Base-by-base conservation (phyloP, 2,329 filamentous ascomycete genomes). In the Arthrobotrys pseudoclavata region DNA sequence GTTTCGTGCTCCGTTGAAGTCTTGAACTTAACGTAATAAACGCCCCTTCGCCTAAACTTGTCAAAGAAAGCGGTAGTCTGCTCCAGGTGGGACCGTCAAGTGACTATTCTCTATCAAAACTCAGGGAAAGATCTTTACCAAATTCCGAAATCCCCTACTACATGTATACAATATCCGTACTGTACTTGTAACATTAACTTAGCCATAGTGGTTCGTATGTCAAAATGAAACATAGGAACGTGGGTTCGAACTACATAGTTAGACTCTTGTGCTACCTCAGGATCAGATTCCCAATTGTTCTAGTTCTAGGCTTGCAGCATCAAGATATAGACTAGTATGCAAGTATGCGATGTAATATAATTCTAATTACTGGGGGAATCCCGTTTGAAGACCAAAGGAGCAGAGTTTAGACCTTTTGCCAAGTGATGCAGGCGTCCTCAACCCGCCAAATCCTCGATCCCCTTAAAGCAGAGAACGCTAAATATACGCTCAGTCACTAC, bases 181-280 rank as follows among this genome's bases (percentile, higher is more conserved):
- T n/a, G n/a, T n/a, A n/a, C n/a, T n/a, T n/a, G n/a, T n/a, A n/a
- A n/a, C n/a, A n/a, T n/a, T n/a, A n/a, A n/a, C n/a, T n/a, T n/a
- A n/a, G n/a, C n/a, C n/a, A n/a, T n/a, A 53, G 24, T 60, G 69
- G 69, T 62, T 67, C 52, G 20, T 67, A 55, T 64, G 71, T 64
- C 64, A 55, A 69, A 69, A 48, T 76, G 71, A 69, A 76, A 69
- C 71, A 50, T 20, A 31, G 18, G 50, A 64, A 69, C 64, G 64
- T 76, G 63, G 31, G 34, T 50, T 50, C 26, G 47, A 63, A 31
- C 18, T 20, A n/a, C n/a, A n/a, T n/a, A n/a, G n/a, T n/a, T n/a
- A 42, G 37, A 42, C 37, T 47, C 34, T 68, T 75, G 63, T 75
- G 53, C 47, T 24, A 76, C 64, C 71, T 42, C 37, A 52, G 31